Evolutionary conservation across 208 protist species (phyloP).

Genomic region (Wallacemonas rigidus): DNA sequence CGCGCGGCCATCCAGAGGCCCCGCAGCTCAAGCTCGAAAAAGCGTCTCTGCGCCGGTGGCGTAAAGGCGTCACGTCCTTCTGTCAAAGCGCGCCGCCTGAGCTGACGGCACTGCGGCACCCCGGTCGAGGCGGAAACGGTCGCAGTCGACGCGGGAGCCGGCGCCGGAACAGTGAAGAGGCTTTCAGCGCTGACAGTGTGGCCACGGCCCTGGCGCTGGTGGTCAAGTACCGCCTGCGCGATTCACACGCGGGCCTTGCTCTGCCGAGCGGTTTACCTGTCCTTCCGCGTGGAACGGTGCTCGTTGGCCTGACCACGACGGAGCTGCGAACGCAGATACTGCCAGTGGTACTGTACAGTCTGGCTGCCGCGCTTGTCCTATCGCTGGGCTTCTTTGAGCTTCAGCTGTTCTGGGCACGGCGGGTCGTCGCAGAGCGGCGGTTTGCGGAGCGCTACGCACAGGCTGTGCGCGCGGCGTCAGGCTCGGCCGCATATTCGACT

Average conservation of each 20-base stretch:
- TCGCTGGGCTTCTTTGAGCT: conserved; percentile 14
- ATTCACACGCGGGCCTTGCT: conserved; percentile 1
- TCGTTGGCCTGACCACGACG: not conserved
- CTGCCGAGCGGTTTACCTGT: not conserved
- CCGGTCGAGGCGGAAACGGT: not conserved
- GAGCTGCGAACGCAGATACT: not conserved
- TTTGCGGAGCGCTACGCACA: not conserved
- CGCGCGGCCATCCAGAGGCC: not conserved
- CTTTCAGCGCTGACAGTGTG: conserved; percentile 28
- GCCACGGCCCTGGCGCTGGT: conserved; percentile 48
- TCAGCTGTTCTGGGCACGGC: conserved; percentile 2
- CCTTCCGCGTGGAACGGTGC: not conserved
- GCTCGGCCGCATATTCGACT: not conserved
- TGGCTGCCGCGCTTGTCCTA: not conserved
- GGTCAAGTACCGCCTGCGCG: conserved; percentile 46
- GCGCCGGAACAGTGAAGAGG: not conserved
- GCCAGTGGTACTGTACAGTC: not conserved
- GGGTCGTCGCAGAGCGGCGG: not conserved
- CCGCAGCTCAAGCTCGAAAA: conserved; percentile 2
- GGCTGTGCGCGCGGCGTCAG: not conserved
- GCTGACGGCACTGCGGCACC: not conserved
- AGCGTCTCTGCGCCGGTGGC: not conserved
- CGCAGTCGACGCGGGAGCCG: not conserved
- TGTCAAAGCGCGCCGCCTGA: not conserved
- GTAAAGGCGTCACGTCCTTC: not conserved